Base-by-base conservation (phyloP, 2,329 filamentous ascomycete species). In the Pyrenophora seminiperda region DNA sequence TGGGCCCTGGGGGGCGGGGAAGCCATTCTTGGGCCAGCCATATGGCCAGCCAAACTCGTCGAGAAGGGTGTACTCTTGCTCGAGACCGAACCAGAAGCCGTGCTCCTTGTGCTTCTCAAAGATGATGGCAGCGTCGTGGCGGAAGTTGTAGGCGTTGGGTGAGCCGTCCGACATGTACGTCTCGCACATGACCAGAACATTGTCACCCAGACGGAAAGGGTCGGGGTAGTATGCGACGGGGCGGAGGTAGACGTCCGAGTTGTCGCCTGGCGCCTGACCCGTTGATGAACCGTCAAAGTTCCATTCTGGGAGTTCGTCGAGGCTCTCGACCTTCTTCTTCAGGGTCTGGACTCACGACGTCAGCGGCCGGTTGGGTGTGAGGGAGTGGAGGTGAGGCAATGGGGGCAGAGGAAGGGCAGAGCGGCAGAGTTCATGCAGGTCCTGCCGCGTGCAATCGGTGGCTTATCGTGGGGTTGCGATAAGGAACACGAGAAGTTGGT, bases 91-190 rank as follows among this genome's bases (percentile, higher is more conserved):
- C 94, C 93, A 97, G 72, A 94, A 92, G 74, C 89, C 82, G 68
- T 93, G 87, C 50, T 85, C 81, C 74, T 86, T 86, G 76, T 97
- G 86, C 58, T 86, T 83, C 76, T 94, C 86, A 90, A 97, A 96
- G 68, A 97, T 82, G 76, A 94, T 88, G 72, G 85, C 85, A 70
- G 87, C 89, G 71, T 97, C 93, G 75, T 97, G 89, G 65, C 94
- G 90, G 87, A 88, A 90, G 88, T 99, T 99, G 88, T 85, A 97
- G 78, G 96, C 92, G 87, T 97, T 99, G 77, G 94, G 94, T 58
- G 86, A 91, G 73, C 91, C 92, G 77, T 97, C 92, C 61, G 89
- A 81, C 74, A 93, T 91, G 89, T 91, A 97, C 77, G 90, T 96
- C 82, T 97, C 93, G 73, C 87, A 85, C 70, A 97, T 88, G 68